Evolutionary conservation across 495 filamentous ascomycete species (phyloP).

Genomic region (Echria macrotheca): DNA sequence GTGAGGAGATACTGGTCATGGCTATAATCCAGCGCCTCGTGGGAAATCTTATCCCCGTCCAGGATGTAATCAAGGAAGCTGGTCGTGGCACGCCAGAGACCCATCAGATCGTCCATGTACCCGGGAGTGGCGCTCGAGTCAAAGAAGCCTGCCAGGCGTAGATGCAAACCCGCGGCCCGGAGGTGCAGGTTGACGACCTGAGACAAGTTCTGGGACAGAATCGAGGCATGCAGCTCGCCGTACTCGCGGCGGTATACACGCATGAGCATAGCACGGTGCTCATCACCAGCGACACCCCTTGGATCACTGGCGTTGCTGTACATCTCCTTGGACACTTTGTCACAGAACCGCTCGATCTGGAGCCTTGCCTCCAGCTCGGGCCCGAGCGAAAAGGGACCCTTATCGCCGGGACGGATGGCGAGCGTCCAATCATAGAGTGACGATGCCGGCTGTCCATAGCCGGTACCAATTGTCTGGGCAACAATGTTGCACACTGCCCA

Average conservation of each 20-base stretch:
- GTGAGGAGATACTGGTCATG: slow-evolving; percentile 49
- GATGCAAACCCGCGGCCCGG: slow-evolving; percentile 72
- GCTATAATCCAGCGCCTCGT: slow-evolving; percentile 21
- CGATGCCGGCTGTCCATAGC: slow-evolving; percentile 85
- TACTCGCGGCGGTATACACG: slow-evolving; percentile 53
- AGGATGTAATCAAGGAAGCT: slow-evolving; percentile 70
- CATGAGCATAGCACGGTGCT: slow-evolving; percentile 63
- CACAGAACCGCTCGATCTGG: slow-evolving; percentile 75
- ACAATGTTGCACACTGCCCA: slow-evolving; percentile 94
- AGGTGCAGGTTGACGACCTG: slow-evolving; percentile 68
- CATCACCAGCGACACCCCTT: slow-evolving; percentile 64
- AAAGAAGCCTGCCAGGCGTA: slow-evolving; percentile 84
- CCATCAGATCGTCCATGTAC: slow-evolving; percentile 71
- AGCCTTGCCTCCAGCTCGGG: slow-evolving; percentile 62
- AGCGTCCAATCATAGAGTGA: slow-evolving; percentile 85
- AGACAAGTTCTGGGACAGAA: slow-evolving; percentile 45
- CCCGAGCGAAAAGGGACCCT: slow-evolving; percentile 61
- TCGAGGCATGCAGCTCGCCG: slow-evolving; percentile 47
- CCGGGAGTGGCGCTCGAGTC: slow-evolving; percentile 67
- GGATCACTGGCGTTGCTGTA: slow-evolving; percentile 76
- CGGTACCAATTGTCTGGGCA: slow-evolving; percentile 84
- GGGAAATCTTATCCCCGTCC: slow-evolving; percentile 36
- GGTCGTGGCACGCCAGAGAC: slow-evolving; percentile 69
- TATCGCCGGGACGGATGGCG: slow-evolving; percentile 55
- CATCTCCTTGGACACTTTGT: slow-evolving; percentile 79